Percentiles rank a stretch among this genome's conserved stretches.
Evolutionary conservation across 2,329 filamentous ascomycete species (phyloP).

Genomic region (Lasiodiplodia theobromae): DNA sequence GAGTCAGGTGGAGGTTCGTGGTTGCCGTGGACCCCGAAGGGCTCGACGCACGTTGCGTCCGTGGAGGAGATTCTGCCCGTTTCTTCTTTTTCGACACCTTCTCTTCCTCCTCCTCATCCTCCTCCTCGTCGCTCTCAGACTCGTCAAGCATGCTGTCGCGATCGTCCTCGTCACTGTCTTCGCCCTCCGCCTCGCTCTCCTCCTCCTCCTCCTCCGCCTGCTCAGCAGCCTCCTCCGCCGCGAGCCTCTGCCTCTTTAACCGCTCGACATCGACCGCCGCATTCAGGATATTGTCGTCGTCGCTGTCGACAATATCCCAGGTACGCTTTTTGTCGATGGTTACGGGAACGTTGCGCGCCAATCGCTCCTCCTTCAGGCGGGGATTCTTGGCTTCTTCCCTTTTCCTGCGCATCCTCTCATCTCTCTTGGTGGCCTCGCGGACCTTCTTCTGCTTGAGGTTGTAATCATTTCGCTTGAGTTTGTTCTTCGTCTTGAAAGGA

Average conservation of each 20-base stretch:
- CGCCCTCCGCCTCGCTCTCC: conserved; percentile 60
- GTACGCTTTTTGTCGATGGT: conserved; percentile 79
- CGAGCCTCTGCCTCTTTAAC: conserved; percentile 31
- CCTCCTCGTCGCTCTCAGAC: conserved; percentile 51
- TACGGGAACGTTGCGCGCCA: conserved; percentile 78
- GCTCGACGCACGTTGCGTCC: conserved; percentile 56
- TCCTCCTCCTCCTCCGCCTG: conserved; percentile 54
- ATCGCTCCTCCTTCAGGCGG: conserved; percentile 72
- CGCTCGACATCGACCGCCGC: conserved; percentile 53
- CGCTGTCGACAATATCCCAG: conserved; percentile 33
- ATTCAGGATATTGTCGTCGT: conserved; percentile 41
- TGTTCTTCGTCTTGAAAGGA: conserved; percentile 72
- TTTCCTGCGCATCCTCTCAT: conserved; percentile 78
- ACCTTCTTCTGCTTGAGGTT: conserved; percentile 82
- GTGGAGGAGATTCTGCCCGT: conserved; percentile 48
- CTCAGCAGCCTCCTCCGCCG: conserved; percentile 28
- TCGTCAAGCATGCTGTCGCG: conserved; percentile 81
- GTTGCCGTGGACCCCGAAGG: conserved; percentile 61
- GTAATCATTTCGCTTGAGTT: conserved; percentile 77
- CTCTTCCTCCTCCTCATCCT: conserved; percentile 43
- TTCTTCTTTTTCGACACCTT: conserved; percentile 9
- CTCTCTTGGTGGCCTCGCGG: conserved; percentile 75
- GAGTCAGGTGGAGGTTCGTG: conserved; percentile 66
- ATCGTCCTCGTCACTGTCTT: conserved; percentile 63
- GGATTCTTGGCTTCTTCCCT: conserved; percentile 88